phyloP scores from a whole-genome alignment of 169 alveolate species.

The Plasmodium chabaudi region DNA sequence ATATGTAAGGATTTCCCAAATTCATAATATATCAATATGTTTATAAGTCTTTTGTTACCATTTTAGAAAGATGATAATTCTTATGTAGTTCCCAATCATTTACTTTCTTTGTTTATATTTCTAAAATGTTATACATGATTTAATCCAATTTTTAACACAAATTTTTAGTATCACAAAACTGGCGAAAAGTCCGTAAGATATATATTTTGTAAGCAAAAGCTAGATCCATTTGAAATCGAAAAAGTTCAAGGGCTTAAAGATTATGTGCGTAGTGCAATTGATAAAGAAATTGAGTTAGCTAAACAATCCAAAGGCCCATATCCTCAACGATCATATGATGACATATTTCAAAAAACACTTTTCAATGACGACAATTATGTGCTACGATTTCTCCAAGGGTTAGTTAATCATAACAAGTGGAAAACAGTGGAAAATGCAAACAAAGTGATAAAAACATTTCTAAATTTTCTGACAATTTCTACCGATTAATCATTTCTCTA shows the following conservation, averaged over 20 bases:
- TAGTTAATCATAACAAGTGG: not conserved
- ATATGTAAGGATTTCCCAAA: slow-evolving; percentile 7
- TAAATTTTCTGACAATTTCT: too few species aligned
- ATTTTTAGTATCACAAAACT: slow-evolving; percentile 68
- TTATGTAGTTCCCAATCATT: too few species aligned
- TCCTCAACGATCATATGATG: slow-evolving; percentile 40
- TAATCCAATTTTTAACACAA: too few species aligned
- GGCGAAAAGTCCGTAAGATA: slow-evolving; percentile 80
- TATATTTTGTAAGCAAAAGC: slow-evolving; percentile 80
- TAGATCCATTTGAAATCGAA: slow-evolving; percentile 80
- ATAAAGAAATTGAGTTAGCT: slow-evolving; percentile 16
- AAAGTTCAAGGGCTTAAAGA: slow-evolving; percentile 80
- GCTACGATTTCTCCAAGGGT: slow-evolving; percentile 82
- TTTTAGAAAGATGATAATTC: too few species aligned
- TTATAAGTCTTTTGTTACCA: too few species aligned
- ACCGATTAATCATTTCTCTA: not conserved
- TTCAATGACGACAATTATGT: slow-evolving; percentile 83
- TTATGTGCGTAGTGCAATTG: slow-evolving; percentile 79
- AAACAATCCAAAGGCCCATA: slow-evolving; percentile 27
- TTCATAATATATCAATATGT: too few species aligned
- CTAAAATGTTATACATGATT: not conserved
- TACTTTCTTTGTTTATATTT: not conserved
- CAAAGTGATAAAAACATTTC: too few species aligned
- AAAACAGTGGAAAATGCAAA: not conserved
- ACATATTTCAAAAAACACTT: slow-evolving; percentile 71